phyloP scores from a whole-genome alignment of 805 yeast genomes.

The Saturnispora quitensis region DNA sequence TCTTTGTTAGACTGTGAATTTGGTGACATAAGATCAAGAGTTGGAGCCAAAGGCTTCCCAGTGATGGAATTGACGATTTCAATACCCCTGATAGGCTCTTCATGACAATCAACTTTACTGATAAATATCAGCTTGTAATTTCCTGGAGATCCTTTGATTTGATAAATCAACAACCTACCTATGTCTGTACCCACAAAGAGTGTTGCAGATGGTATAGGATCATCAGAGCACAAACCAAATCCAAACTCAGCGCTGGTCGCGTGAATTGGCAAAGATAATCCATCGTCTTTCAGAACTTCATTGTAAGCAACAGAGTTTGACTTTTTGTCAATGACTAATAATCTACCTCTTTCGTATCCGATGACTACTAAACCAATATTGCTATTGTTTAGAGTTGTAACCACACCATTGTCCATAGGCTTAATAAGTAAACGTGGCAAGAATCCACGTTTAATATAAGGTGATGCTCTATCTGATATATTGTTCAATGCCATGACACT shows the following conservation, averaged over 20 bases:
- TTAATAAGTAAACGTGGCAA: slow-evolving; percentile 46
- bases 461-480: slow-evolving; percentile 45
- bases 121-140: slow-evolving; percentile 48
- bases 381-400: slow-evolving; percentile 58
- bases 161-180: slow-evolving; percentile 62
- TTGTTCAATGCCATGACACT: slow-evolving; percentile 28
- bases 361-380: slow-evolving; percentile 78
- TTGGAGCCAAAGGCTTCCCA: slow-evolving; percentile 63
- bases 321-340: slow-evolving; percentile 69
- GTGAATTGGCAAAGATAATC: slow-evolving; percentile 20
- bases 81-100: slow-evolving; percentile 44
- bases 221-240: slow-evolving; percentile 47
- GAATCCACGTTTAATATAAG: slow-evolving; percentile 47
- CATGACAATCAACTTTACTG: slow-evolving; percentile 40
- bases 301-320: slow-evolving; percentile 48
- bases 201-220: slow-evolving; percentile 41
- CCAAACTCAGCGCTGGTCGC: slow-evolving; percentile 66
- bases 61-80: slow-evolving; percentile 47
- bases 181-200: slow-evolving; percentile 66
- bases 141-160: slow-evolving; percentile 58
- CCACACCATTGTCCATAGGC: slow-evolving; percentile 32
- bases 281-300: slow-evolving; percentile 22
- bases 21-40: slow-evolving; percentile 38
- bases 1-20: slow-evolving; percentile 2
- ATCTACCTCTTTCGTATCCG: slow-evolving; percentile 67